phyloP scores from a whole-genome alignment of 441 rosid species.

The Erodium texanum region DNA sequence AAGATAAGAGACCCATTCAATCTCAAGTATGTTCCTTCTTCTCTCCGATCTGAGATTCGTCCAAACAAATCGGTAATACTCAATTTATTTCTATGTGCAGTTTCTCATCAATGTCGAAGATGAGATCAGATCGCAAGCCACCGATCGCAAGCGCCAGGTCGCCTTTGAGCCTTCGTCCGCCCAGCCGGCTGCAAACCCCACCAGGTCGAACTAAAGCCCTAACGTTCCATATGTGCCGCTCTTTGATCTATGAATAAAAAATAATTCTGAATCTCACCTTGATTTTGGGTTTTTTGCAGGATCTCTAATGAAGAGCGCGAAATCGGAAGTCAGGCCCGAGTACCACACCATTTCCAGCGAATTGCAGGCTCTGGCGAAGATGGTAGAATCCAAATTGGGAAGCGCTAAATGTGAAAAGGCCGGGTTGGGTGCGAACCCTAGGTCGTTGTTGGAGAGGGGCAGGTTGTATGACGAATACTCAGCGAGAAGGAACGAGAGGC shows the following conservation, averaged over 20 bases:
- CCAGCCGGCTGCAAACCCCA: conserved; percentile 17
- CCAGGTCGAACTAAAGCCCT: conserved; percentile 14
- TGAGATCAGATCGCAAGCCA: conserved; percentile 16
- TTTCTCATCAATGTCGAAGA: conserved; percentile 20
- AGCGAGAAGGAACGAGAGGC: conserved; percentile 70
- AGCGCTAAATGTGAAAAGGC: conserved; percentile 27
- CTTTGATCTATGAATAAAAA: neutral
- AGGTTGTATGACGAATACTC: conserved; percentile 74
- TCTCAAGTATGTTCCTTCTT: neutral
- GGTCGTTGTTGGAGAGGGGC: conserved; percentile 76
- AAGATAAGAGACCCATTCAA: too few species aligned
- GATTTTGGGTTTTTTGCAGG: conserved; percentile 26
- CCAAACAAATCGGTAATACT: too few species aligned
- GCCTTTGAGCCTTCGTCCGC: conserved; percentile 3
- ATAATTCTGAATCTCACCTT: neutral
- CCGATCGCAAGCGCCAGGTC: conserved; percentile 20
- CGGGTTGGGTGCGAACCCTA: too few species aligned
- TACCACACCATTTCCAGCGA: conserved; percentile 60
- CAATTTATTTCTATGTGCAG: too few species aligned
- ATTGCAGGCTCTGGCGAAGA: conserved; percentile 45
- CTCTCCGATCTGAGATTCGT: neutral
- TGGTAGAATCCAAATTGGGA: conserved; percentile 39
- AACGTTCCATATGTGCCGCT: too few species aligned
- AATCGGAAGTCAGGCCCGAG: conserved; percentile 41
- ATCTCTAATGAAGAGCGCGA: conserved; percentile 41